Conservation (phyloP, 805 yeast species). For the Metschnikowia picachoensis region DNA sequence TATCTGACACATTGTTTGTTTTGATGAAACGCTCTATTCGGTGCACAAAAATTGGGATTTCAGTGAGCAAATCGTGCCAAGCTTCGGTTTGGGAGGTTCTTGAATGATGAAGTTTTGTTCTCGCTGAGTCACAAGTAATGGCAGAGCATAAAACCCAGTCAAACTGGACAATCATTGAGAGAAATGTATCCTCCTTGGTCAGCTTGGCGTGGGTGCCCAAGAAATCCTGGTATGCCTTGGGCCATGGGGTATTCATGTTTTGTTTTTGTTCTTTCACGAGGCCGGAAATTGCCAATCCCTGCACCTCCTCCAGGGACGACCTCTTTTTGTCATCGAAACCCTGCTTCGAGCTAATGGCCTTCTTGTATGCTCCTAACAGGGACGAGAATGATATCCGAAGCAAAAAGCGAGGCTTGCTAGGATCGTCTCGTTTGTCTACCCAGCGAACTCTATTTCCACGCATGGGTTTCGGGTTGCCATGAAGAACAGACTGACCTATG, state of each 20-base stretch:
- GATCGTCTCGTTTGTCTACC: constrained; percentile 28
- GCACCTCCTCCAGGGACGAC: constrained; percentile 8
- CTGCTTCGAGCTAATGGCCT: constrained; percentile 1
- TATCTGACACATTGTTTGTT: constrained; percentile 12
- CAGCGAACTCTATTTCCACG: constrained; percentile 19
- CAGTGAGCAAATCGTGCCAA: constrained; percentile 13
- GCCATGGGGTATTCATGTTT: constrained; percentile 1
- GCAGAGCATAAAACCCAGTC: constrained; percentile 14
- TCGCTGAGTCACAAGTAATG: constrained; percentile 10
- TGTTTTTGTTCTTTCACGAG: neutral
- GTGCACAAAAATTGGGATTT: constrained; percentile 13
- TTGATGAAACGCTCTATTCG: constrained; percentile 16
- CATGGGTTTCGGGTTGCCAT: neutral
- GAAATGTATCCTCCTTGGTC: constrained; percentile 18
- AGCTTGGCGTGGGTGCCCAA: constrained; percentile 5
- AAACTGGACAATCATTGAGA: constrained; percentile 18
- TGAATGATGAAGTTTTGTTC: neutral
- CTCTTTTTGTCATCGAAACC: neutral
- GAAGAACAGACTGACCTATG: constrained; percentile 9
- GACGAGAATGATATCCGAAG: constrained; percentile 24
- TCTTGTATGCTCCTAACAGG: constrained; percentile 16
- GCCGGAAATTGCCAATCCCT: constrained; percentile 16
- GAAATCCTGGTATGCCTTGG: constrained; percentile 1
- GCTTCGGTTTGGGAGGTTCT: constrained; percentile 1
- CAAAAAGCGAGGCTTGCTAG: constrained; percentile 23